Base-by-base conservation (phyloP, 1,284 basidiomycete species). In the Ganoderma resinaceum region DNA sequence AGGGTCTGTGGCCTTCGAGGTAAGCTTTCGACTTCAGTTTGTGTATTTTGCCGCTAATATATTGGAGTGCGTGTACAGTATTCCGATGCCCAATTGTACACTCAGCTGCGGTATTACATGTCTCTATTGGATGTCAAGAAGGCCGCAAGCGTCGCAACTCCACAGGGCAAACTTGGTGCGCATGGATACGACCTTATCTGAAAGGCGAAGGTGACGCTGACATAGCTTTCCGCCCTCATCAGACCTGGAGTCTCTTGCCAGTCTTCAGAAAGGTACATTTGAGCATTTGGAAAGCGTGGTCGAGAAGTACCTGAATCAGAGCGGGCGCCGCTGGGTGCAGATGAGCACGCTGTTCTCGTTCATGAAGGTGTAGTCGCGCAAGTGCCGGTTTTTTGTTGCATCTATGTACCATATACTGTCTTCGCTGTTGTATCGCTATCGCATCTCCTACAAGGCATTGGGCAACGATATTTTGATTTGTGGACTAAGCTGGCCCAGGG, bases 261-360 rank as follows among this genome's bases (percentile, higher is more conserved):
- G 74, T 0, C 81, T 82, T 38, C 93, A 96, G 73, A 66, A 75
- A 0, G 74, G 70, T 0, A 82, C 91, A 31, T 82, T 97, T 26
- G 69, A 78, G 0, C 76, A 77, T 3, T 86, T 97, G 80, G 79
- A 81, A 0, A 78, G 73, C 0, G 88, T 89, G 20, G 91, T 94
- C 0, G 86, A 93, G 69, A 91, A 89, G 77, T 95, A 97, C 76
- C 85, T 97, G 37, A 85, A 93, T 69, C 88, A 91, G 78, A 95
- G 92, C 78, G 96, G 94, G 38, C 84, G 96, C 71, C 86, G 95
- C 71, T 98, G 92, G 90, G 94, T 98, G 33, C 90, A 95, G 73
- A 85, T 98, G 80, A 81, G 85, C 63, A 75, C 82, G 61, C 79
- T 98, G 73, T 97, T 96, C 81, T 88, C 90, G 43, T 94, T 92